Evolutionary conservation across 202 grass and related monocot species (phyloP).

Genomic region (Schoenoplectus triqueter): DNA sequence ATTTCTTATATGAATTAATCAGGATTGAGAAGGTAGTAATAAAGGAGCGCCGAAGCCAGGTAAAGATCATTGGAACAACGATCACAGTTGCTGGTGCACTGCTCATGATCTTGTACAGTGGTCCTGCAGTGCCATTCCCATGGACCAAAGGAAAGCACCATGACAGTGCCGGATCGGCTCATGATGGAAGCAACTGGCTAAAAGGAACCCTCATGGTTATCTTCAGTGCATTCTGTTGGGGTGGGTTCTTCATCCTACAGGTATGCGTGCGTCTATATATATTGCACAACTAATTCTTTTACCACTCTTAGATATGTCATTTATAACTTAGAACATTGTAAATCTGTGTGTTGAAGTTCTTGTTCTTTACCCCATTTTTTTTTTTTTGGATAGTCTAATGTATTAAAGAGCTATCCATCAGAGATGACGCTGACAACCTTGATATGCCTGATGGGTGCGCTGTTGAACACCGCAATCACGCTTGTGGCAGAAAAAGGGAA

Average conservation of each 20-base stretch:
- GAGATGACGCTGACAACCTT: slow-evolving; percentile 74
- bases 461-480: slow-evolving; percentile 59
- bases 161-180: background rate
- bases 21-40: slow-evolving; percentile 79
- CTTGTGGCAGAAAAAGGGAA: slow-evolving; percentile 63
- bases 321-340: background rate
- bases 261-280: slow-evolving; percentile 26
- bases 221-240: slow-evolving; percentile 66
- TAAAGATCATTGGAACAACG: slow-evolving; percentile 69
- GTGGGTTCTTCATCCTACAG: slow-evolving; percentile 90
- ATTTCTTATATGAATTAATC: slow-evolving; percentile 16
- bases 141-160: slow-evolving; percentile 62
- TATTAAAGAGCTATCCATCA: slow-evolving; percentile 68
- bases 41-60: slow-evolving; percentile 72
- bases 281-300: background rate
- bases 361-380: background rate
- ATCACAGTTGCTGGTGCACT: slow-evolving; percentile 68
- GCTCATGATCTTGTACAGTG: slow-evolving; percentile 89
- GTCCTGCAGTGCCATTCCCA: slow-evolving; percentile 67
- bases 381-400: slow-evolving; percentile 51
- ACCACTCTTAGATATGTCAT: background rate
- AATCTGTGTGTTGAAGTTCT: background rate
- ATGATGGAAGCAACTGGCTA: slow-evolving; percentile 49
- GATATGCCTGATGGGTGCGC: slow-evolving; percentile 71
- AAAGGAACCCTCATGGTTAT: slow-evolving; percentile 67